These are phyloP conservation scores for Hibiscus syriacus DNA, from an alignment of 345 rosid species.

Conservation along the genomic window DNA sequence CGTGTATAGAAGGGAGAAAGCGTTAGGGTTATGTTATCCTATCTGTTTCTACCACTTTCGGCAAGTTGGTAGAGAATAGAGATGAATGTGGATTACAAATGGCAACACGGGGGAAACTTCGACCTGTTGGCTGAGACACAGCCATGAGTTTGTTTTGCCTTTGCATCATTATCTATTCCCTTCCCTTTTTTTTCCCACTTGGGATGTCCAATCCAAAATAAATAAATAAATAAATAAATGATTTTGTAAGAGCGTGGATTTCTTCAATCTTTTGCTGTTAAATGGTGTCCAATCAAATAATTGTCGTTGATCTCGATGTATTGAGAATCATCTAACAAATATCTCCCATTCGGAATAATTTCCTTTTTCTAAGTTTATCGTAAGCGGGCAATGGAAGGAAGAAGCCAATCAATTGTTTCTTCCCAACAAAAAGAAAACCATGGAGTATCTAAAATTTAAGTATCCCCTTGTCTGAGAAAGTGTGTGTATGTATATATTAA, in stretches of 20 bases:
- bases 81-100: neutral
- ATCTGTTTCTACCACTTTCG: slow-evolving; percentile 6
- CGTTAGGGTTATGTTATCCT: neutral
- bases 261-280: no score
- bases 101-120: neutral
- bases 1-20: no score
- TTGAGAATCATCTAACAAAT: no score
- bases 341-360: no score
- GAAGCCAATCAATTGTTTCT: neutral
- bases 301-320: no score
- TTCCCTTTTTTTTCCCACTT: no score
- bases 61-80: neutral
- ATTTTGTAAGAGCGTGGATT: no score
- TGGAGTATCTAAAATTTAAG: neutral
- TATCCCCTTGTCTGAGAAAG: neutral
- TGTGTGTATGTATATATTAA: neutral
- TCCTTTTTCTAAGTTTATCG: no score
- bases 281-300: no score
- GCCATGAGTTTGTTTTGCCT: neutral
- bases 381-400: neutral
- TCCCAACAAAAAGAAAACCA: neutral
- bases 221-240: no score
- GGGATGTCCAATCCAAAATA: no score
- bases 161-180: no score
- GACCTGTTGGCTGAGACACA: neutral